Conservation (phyloP, 2,329 filamentous ascomycete species). For the Botrytis deweyae region DNA sequence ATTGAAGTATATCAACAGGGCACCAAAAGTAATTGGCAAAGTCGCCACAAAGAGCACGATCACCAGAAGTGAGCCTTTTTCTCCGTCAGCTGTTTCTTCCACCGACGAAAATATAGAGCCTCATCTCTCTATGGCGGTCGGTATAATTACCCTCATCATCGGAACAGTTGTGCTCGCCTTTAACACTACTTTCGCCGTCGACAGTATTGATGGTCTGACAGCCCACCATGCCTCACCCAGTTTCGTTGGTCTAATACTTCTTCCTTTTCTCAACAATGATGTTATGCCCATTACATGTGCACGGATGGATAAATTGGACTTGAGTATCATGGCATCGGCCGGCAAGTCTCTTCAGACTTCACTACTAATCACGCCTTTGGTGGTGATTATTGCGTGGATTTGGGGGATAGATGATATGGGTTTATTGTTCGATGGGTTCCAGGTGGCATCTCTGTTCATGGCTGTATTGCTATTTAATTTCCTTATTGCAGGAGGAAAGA, state of each 20-base stretch:
- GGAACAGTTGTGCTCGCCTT: constrained; percentile 14
- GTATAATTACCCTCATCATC: background rate
- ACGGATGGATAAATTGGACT: constrained; percentile 68
- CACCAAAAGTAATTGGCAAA: constrained; percentile 50
- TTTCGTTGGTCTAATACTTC: constrained; percentile 73
- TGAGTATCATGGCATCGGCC: constrained; percentile 76
- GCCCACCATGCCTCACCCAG: constrained; percentile 67
- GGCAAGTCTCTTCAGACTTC: constrained; percentile 76
- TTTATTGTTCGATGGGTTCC: constrained; percentile 9
- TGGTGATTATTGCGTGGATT: constrained; percentile 64
- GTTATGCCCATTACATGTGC: constrained; percentile 77
- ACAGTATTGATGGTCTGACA: constrained; percentile 69
- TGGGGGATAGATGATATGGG: constrained; percentile 48
- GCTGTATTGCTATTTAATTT: constrained; percentile 3
- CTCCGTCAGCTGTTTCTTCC: background rate
- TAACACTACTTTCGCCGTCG: constrained; percentile 62
- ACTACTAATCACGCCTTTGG: constrained; percentile 71
- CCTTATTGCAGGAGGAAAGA: background rate
- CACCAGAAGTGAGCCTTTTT: background rate
- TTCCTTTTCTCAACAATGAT: constrained; percentile 74
- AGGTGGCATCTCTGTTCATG: constrained; percentile 19
- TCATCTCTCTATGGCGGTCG: background rate
- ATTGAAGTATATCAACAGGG: constrained; percentile 27
- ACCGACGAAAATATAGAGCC: background rate
- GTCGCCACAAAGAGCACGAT: constrained; percentile 60